These are phyloP conservation scores for Acacia crassicarpa DNA, from an alignment of 306 rosid genomes.

Conservation along the genomic window DNA sequence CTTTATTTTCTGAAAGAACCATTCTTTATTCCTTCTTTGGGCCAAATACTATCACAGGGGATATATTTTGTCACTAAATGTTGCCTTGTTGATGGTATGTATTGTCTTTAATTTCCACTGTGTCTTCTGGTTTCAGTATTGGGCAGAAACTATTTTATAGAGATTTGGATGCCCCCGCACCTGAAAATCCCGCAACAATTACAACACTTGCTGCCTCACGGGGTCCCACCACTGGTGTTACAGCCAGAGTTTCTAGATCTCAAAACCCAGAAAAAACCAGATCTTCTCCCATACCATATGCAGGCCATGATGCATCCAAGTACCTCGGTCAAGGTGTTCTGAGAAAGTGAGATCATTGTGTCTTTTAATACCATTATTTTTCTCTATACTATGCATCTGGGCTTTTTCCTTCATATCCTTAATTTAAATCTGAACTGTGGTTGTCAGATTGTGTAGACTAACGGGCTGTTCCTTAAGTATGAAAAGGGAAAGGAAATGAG, in stretches of 20 bases:
- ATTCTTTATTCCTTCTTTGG: neutral
- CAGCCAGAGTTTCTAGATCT: conserved; percentile 50
- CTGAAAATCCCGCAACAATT: conserved; percentile 42
- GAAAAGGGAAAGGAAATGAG: neutral
- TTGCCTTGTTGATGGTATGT: conserved; percentile 22
- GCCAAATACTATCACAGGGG: neutral
- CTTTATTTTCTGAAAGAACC: neutral
- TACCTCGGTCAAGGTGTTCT: conserved; percentile 38
- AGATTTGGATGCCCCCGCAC: conserved; percentile 44
- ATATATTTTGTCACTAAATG: neutral
- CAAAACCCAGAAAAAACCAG: conserved; percentile 43
- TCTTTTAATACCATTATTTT: neutral
- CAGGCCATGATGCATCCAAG: conserved; percentile 39
- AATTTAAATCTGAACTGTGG: conserved; percentile 18
- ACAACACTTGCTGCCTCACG: conserved; percentile 48
- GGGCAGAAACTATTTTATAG: neutral
- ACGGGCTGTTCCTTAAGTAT: neutral
- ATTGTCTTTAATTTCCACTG: conserved; percentile 41
- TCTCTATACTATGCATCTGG: conserved; percentile 24
- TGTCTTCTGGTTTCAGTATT: conserved; percentile 5
- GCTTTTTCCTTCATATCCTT: conserved; percentile 4
- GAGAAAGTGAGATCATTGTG: conserved; percentile 37
- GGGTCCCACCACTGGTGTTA: conserved; percentile 41
- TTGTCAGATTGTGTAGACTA: conserved; percentile 13
- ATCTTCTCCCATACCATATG: conserved; percentile 44